Evolutionary conservation across 1,284 basidiomycete species (phyloP).

Genomic region (Vanrija sp.): DNA sequence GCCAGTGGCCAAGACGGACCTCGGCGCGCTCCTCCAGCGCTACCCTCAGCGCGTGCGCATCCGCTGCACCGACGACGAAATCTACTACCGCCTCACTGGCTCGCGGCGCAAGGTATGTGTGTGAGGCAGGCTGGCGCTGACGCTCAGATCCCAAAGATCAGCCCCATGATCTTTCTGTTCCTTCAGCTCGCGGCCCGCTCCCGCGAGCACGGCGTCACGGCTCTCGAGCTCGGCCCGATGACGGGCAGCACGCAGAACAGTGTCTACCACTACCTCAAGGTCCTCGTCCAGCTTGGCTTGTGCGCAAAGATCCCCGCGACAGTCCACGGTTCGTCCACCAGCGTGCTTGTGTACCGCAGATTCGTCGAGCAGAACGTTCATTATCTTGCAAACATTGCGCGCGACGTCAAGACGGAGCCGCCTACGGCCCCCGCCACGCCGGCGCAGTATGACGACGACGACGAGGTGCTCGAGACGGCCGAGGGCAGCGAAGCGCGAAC

Average conservation of each 20-base stretch:
- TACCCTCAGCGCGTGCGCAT: constrained; percentile 41
- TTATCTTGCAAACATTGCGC: constrained; percentile 20
- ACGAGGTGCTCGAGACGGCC: constrained; percentile 7
- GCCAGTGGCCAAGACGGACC: constrained; percentile 14
- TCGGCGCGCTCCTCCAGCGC: constrained; percentile 21
- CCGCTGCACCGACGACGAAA: constrained; percentile 38
- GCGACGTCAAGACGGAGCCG: neutral
- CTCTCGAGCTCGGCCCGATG: constrained; percentile 35
- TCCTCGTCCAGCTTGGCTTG: constrained; percentile 30
- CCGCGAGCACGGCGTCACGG: constrained; percentile 14
- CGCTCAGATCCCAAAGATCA: constrained; percentile 33
- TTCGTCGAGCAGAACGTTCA: constrained; percentile 37
- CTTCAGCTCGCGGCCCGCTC: constrained; percentile 17
- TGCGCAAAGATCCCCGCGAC: constrained; percentile 38
- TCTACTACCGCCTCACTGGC: constrained; percentile 42
- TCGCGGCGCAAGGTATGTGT: constrained; percentile 33
- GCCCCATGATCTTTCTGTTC: constrained; percentile 32
- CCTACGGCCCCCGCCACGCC: neutral
- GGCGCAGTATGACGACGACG: constrained; percentile 10
- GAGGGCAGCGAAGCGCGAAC: neutral
- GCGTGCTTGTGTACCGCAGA: constrained; percentile 34
- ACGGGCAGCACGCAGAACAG: constrained; percentile 38
- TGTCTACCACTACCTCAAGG: constrained; percentile 40
- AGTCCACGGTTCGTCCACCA: constrained; percentile 33
- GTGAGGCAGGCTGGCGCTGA: neutral